These are phyloP conservation scores for Calocybe gambosa DNA, from an alignment of 1,284 basidiomycete genomes.

Conservation along the genomic window DNA sequence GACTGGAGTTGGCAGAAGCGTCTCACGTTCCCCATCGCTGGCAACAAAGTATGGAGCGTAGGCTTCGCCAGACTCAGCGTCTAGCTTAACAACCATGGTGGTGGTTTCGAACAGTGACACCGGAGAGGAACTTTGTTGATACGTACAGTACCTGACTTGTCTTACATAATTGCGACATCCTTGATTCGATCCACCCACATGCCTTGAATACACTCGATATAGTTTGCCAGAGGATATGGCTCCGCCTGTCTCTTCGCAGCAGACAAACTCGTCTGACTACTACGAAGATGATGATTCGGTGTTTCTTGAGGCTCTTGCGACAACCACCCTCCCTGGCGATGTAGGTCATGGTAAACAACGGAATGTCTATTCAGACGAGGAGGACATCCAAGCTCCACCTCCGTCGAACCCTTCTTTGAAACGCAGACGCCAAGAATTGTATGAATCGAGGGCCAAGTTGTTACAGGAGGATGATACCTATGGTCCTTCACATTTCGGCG, in stretches of 20 bases:
- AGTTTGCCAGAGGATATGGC: slow-evolving; percentile 6
- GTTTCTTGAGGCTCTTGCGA: slow-evolving; percentile 45
- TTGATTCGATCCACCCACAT: neutral
- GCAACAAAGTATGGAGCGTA: slow-evolving; percentile 6
- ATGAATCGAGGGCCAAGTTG: slow-evolving; percentile 7
- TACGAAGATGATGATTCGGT: slow-evolving; percentile 51
- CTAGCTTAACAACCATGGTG: slow-evolving; percentile 16
- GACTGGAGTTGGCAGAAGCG: slow-evolving; percentile 14
- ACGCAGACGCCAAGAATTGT: slow-evolving; percentile 21
- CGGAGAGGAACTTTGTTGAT: neutral
- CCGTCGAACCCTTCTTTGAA: slow-evolving; percentile 30
- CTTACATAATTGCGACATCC: neutral
- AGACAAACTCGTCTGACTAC: slow-evolving; percentile 45
- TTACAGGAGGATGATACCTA: slow-evolving; percentile 47
- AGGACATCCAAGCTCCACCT: slow-evolving; percentile 28
- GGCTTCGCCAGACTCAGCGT: slow-evolving; percentile 16
- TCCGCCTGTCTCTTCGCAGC: slow-evolving; percentile 12
- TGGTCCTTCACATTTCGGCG: slow-evolving; percentile 75
- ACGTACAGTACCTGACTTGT: neutral
- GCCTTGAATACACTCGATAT: neutral
- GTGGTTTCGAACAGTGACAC: slow-evolving; percentile 1
- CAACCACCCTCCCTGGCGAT: slow-evolving; percentile 45
- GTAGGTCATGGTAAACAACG: slow-evolving; percentile 11
- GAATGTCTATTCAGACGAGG: slow-evolving; percentile 10
- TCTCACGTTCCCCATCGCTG: slow-evolving; percentile 15